Percentiles rank a stretch among this genome's conserved stretches.
Evolutionary conservation across 2,329 filamentous ascomycete genomes (phyloP).

Genomic region (Ceratocystis eucalypticola): DNA sequence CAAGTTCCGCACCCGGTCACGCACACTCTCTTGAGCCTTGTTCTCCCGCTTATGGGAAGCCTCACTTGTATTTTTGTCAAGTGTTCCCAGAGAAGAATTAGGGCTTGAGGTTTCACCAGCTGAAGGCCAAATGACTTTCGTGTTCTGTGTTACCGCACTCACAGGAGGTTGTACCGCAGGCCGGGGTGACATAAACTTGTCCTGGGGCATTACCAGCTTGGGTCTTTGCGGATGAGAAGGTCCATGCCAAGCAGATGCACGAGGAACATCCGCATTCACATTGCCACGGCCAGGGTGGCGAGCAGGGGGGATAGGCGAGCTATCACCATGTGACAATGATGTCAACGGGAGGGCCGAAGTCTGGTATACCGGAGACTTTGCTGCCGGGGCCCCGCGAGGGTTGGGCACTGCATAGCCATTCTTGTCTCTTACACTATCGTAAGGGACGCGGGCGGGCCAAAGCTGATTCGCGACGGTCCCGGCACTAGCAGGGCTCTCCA

Average conservation of each 20-base stretch:
- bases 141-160: constrained; percentile 3
- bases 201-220: background rate
- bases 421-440: constrained; percentile 13
- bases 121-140: constrained; percentile 10
- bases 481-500: background rate
- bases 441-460: constrained; percentile 12
- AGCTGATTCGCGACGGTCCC: constrained; percentile 5
- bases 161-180: constrained; percentile 8
- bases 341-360: background rate
- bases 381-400: background rate
- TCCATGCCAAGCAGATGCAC: constrained; percentile 5
- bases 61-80: background rate
- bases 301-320: background rate
- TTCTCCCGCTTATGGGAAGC: background rate
- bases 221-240: background rate
- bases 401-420: constrained; percentile 11
- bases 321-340: background rate
- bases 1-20: constrained; percentile 15
- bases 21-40: constrained; percentile 8
- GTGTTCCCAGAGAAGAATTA: background rate
- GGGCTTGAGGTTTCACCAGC: background rate
- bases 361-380: background rate
- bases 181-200: constrained; percentile 10
- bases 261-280: background rate
- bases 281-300: constrained; percentile 9